Conservation (phyloP, 805 yeast genomes). For the Metschnikowia chrysomelidarum region DNA sequence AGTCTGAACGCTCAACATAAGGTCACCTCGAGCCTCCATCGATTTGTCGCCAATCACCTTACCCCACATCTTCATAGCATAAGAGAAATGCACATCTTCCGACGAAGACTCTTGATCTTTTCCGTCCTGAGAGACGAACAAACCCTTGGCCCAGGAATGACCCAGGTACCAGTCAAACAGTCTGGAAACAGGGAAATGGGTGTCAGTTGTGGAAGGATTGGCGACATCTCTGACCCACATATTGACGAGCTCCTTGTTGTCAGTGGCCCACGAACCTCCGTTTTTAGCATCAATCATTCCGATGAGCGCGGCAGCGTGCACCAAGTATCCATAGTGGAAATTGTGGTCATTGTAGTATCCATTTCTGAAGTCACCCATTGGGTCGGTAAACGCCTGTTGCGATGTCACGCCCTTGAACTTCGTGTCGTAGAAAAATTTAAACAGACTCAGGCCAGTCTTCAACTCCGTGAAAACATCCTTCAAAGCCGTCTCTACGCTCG, state of each 20-base stretch:
- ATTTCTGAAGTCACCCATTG: conserved; percentile 57
- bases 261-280: conserved; percentile 53
- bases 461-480: conserved; percentile 45
- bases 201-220: conserved; percentile 53
- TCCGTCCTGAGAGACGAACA: conserved; percentile 62
- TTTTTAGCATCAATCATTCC: conserved; percentile 63
- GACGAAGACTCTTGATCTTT: conserved; percentile 69
- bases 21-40: conserved; percentile 53
- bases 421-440: conserved; percentile 56
- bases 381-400: conserved; percentile 26
- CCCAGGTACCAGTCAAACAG: conserved; percentile 72
- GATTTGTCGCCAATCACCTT: conserved; percentile 49
- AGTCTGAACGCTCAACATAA: conserved; percentile 56
- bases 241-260: conserved; percentile 56
- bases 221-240: conserved; percentile 64
- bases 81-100: conserved; percentile 69
- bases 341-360: conserved; percentile 84
- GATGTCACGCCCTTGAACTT: conserved; percentile 56
- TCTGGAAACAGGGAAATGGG: conserved; percentile 61
- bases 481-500: conserved; percentile 31
- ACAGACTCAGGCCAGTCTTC: conserved; percentile 40
- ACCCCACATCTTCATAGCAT: conserved; percentile 72
- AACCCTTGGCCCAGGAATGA: conserved; percentile 74
- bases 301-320: conserved; percentile 79
- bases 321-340: conserved; percentile 81